Conservation (phyloP, 805 yeast species). For the Cyberlindnera nakhonratchasimensis region DNA sequence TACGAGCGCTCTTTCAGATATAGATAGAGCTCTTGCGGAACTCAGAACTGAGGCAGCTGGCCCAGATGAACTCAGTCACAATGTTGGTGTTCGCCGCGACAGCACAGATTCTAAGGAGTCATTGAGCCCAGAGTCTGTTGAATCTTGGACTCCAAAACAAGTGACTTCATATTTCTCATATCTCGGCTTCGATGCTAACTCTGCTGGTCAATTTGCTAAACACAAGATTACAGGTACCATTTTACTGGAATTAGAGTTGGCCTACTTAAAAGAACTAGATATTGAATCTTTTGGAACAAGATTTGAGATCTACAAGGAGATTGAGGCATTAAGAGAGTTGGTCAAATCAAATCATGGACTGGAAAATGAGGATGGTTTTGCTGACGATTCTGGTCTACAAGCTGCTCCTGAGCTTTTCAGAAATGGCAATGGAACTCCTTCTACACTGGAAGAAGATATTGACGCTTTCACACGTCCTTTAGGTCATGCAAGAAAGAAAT, state of each 20-base stretch:
- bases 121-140: conserved; percentile 47
- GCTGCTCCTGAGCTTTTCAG: conserved; percentile 19
- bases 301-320: conserved; percentile 86
- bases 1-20: conserved; percentile 60
- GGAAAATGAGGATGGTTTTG: conserved; percentile 10
- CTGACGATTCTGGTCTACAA: conserved; percentile 13
- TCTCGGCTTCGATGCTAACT: conserved; percentile 67
- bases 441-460: conserved; percentile 16
- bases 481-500: conserved; percentile 46
- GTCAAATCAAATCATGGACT: conserved; percentile 7
- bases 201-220: conserved; percentile 76
- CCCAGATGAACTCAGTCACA: conserved; percentile 6
- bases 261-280: conserved; percentile 86
- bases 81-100: conserved; percentile 4
- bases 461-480: conserved; percentile 25
- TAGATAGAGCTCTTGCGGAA: conserved; percentile 70
- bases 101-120: conserved; percentile 26
- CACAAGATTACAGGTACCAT: conserved; percentile 91
- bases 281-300: conserved; percentile 93
- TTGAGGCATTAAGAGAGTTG: conserved; percentile 54
- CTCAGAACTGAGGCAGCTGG: conserved; percentile 38
- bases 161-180: conserved; percentile 74
- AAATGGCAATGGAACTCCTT: conserved; percentile 2
- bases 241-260: conserved; percentile 77
- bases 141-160: conserved; percentile 80